Evolutionary conservation across 2,329 filamentous ascomycete genomes (phyloP), one percentile per base, ranked within the genome.

Genomic region (Colletotrichum zoysiae): DNA sequence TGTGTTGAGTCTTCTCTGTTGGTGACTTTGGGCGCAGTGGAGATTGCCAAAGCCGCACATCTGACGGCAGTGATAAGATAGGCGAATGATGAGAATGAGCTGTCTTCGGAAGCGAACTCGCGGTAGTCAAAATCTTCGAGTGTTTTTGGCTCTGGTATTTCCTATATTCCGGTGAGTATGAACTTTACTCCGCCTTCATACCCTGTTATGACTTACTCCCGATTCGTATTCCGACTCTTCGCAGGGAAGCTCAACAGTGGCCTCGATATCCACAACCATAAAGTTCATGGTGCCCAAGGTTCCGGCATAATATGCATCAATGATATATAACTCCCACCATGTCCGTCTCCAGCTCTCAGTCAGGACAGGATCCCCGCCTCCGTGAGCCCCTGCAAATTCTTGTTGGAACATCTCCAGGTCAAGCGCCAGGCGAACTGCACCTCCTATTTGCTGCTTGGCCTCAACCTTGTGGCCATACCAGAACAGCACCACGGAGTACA

Each of bases 251-350:
- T 86, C 84, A 0, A 90, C 87, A 26, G 89, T 88, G 0, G 85
- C 84, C 1, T 84, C 79, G 0, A 91, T 80, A 50, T 82, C 81
- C 0, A 77, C 60, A 0, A 77, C 76, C 1, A 76, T 73, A 18
- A 82, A 80, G 0, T 73, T 76, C 59, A 76, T 74, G 0, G 67
- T 76, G 0, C 80, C 76, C 33, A 77, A 44, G 0, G 80, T 82
- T 0, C 77, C 80, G 0, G 78, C 77, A 12, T 80, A 80, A n/a
- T 77, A 79, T 0, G 87, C 89, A 77, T 93, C 91, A 1, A 89
- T 81, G 7, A 89, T 85, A 75, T 88, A 92, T 50, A 93, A 77
- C 76, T 89, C 88, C 92, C 92, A 94, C 91, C 91, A 94, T 1
- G 91, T 93, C 53, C 92, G 85, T 61, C 91, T 86, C 83, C 90